phyloP scores from a whole-genome alignment of 2,329 filamentous ascomycete species.

The Botrytis byssoidea region DNA sequence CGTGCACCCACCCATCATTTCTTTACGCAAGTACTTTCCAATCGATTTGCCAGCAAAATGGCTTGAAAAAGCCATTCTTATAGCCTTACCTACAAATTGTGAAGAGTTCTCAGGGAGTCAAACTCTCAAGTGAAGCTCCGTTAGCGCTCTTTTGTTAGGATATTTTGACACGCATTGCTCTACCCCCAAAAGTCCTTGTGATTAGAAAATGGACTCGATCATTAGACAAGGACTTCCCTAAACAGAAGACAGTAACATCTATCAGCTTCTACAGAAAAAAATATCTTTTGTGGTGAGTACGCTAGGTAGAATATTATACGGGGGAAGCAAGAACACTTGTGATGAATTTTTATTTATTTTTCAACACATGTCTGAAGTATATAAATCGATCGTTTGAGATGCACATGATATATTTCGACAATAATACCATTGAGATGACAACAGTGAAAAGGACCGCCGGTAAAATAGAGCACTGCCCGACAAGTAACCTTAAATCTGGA shows the following conservation, averaged over 20 bases:
- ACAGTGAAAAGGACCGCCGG: neutral
- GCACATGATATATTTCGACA: accelerated
- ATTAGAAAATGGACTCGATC: neutral
- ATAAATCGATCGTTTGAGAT: neutral
- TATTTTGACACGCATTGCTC: neutral
- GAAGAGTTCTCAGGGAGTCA: neutral
- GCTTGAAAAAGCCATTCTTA: neutral
- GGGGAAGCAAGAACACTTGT: neutral
- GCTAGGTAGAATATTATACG: neutral
- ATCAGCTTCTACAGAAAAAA: too few relatives aligned
- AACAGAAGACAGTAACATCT: neutral
- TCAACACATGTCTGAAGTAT: neutral
- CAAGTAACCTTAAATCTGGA: neutral
- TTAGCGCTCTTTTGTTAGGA: accelerated
- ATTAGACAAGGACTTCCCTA: accelerated
- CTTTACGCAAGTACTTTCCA: neutral
- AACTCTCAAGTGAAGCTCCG: neutral
- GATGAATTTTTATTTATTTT: neutral
- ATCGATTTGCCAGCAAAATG: neutral
- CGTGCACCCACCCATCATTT: accelerated
- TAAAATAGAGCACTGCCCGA: neutral
- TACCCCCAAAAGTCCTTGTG: neutral
- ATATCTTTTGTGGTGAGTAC: accelerated
- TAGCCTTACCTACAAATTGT: neutral
- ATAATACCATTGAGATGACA: neutral